A percentile compares a stretch with the other conserved stretches of the same genome.
Conservation (phyloP, 208 protist genomes). For the Acanthamoeba lenticulata region DNA sequence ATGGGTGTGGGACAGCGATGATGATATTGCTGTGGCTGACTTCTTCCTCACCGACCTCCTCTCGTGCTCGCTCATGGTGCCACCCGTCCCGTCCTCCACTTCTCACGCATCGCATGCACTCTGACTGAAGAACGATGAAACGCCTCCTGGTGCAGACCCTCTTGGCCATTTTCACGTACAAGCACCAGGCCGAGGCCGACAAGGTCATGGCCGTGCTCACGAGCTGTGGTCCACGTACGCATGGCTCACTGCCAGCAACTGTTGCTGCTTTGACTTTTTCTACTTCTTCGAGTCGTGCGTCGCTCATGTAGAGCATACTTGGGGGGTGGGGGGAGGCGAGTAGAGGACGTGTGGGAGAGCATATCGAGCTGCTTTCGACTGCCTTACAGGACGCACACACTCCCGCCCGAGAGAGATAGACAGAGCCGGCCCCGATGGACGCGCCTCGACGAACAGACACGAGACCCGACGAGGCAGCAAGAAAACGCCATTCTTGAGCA, state of each 20-base stretch:
- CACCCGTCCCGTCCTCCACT: not conserved
- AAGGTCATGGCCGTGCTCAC: not conserved
- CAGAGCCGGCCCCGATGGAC: not conserved
- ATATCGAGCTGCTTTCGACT: not conserved
- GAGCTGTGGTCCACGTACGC: not conserved
- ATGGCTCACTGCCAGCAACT: not conserved
- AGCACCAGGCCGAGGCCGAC: not conserved
- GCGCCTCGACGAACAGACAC: not conserved
- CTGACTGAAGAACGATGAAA: not conserved
- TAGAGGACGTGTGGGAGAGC: not conserved
- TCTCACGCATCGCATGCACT: not conserved
- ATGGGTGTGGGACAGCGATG: not conserved
- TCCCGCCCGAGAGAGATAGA: not conserved
- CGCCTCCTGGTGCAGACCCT: not conserved
- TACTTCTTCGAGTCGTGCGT: too few species aligned
- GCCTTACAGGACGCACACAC: not conserved
- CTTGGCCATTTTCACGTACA: not conserved
- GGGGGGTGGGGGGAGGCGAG: not conserved
- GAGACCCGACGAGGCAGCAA: not conserved
- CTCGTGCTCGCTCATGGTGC: not conserved
- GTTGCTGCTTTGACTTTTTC: too few species aligned
- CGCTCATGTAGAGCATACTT: not conserved
- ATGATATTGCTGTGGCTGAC: slow-evolving; percentile 9
- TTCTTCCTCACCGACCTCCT: slow-evolving; percentile 14
- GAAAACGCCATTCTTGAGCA: not conserved